Evolutionary conservation across 2,329 filamentous ascomycete species (phyloP).

Genomic region (Geosmithia morbida): DNA sequence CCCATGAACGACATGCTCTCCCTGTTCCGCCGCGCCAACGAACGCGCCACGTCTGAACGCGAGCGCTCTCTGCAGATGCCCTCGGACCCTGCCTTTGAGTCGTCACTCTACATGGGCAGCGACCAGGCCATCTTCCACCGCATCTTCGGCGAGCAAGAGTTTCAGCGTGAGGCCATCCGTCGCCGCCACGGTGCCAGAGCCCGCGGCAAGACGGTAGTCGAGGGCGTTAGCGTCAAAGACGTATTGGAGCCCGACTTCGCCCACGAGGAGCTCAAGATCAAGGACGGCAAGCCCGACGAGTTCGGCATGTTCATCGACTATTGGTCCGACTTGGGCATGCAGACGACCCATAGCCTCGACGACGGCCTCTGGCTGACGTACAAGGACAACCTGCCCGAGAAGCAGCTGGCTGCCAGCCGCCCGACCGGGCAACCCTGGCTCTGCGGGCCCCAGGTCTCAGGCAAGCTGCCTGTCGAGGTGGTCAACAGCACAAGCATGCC

Average conservation of each 20-base stretch:
- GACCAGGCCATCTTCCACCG: slow-evolving; percentile 15
- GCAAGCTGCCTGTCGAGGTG: slow-evolving; percentile 8
- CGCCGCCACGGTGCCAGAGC: slow-evolving; percentile 8
- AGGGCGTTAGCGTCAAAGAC: slow-evolving; percentile 6
- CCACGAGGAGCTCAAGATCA: slow-evolving; percentile 5
- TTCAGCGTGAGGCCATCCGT: slow-evolving; percentile 13
- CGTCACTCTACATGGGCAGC: slow-evolving; percentile 5
- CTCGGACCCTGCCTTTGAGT: background rate
- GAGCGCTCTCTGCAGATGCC: background rate
- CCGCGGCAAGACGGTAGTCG: slow-evolving; percentile 4
- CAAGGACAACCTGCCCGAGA: slow-evolving; percentile 17
- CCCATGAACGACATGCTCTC: slow-evolving; percentile 9
- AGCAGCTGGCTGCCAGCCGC: slow-evolving; percentile 4
- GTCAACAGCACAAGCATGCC: slow-evolving; percentile 4
- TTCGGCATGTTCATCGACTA: slow-evolving; percentile 13
- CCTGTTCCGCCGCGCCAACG: slow-evolving; percentile 8
- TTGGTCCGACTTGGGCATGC: slow-evolving; percentile 11
- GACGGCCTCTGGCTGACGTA: slow-evolving; percentile 9
- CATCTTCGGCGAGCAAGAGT: slow-evolving; percentile 15
- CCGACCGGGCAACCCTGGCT: slow-evolving; percentile 5
- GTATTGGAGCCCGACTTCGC: slow-evolving; percentile 9
- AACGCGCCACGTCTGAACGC: background rate
- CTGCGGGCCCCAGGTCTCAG: slow-evolving; percentile 1
- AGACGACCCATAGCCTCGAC: slow-evolving; percentile 7
- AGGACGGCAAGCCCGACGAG: slow-evolving; percentile 9